Percentiles rank a stretch among this genome's conserved stretches.
phyloP scores from a whole-genome alignment of 2,329 filamentous ascomycete genomes.

The Domatiomyces catenatus region DNA sequence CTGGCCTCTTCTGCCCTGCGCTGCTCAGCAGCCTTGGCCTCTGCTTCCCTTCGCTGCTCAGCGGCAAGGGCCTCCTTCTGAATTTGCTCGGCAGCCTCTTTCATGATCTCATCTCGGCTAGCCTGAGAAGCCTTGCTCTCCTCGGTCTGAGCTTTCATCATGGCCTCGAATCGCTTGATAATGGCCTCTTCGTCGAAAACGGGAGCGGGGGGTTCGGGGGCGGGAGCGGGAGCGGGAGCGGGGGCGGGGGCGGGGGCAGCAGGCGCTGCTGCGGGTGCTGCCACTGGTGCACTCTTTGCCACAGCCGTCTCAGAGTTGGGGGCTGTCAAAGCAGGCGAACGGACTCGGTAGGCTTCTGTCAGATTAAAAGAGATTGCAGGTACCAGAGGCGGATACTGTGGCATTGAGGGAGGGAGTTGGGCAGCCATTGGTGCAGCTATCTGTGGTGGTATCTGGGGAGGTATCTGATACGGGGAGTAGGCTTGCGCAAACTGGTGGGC shows the following conservation, averaged over 20 bases:
- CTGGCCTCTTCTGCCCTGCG: slow-evolving; percentile 27
- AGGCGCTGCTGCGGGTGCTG: slow-evolving; percentile 17
- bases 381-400: not conserved
- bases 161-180: slow-evolving; percentile 41
- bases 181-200: slow-evolving; percentile 42
- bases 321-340: not conserved
- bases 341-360: not conserved
- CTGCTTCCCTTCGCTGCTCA: slow-evolving; percentile 19
- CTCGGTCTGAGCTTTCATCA: slow-evolving; percentile 30
- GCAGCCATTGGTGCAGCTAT: slow-evolving; percentile 25
- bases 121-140: slow-evolving; percentile 20
- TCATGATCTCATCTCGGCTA: slow-evolving; percentile 6
- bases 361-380: not conserved
- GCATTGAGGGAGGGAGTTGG: slow-evolving; percentile 21
- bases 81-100: slow-evolving; percentile 26
- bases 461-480: not conserved
- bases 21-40: slow-evolving; percentile 24
- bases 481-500: slow-evolving; percentile 18
- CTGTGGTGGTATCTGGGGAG: slow-evolving; percentile 13
- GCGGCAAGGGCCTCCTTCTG: slow-evolving; percentile 31
- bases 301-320: not conserved
- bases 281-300: slow-evolving; percentile 11
- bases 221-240: slow-evolving; percentile 22
- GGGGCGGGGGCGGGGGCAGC: slow-evolving; percentile 23
- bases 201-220: slow-evolving; percentile 2